Percentiles rank a stretch among this genome's conserved stretches.
phyloP scores from a whole-genome alignment of 345 rosid species.

The Syzygium grande region DNA sequence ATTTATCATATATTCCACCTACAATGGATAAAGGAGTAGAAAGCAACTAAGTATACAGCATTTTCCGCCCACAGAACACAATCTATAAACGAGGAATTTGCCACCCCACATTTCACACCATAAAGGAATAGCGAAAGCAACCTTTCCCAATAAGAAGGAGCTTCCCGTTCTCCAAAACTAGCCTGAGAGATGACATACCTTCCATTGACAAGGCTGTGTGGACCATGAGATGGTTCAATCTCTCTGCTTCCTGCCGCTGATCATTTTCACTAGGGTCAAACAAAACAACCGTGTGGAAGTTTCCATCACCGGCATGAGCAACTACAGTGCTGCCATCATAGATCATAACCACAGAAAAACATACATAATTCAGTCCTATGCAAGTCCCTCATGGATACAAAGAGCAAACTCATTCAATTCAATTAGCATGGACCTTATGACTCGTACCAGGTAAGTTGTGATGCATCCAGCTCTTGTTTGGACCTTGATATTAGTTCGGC shows the following conservation, averaged over 20 bases:
- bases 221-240: constrained; percentile 77
- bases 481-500: constrained; percentile 76
- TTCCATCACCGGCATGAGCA: constrained; percentile 98
- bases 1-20: background rate
- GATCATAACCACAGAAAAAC: background rate
- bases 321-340: constrained; percentile 51
- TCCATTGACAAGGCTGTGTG: constrained; percentile 74
- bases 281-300: constrained; percentile 70
- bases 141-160: background rate
- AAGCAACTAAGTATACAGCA: background rate
- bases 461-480: constrained; percentile 69
- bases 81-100: background rate
- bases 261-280: constrained; percentile 69
- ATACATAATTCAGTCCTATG: background rate
- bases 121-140: background rate
- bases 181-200: constrained; percentile 26
- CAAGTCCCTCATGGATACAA: background rate
- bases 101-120: background rate
- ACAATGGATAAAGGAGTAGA: background rate
- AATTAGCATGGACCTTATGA: background rate
- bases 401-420: background rate
- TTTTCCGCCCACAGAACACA: background rate
- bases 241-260: constrained; percentile 63
- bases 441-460: constrained; percentile 50
- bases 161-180: background rate